Evolutionary conservation across 2,329 filamentous ascomycete species (phyloP), one percentile per base, ranked within the genome.

Genomic region (Fonsecaea nubica): DNA sequence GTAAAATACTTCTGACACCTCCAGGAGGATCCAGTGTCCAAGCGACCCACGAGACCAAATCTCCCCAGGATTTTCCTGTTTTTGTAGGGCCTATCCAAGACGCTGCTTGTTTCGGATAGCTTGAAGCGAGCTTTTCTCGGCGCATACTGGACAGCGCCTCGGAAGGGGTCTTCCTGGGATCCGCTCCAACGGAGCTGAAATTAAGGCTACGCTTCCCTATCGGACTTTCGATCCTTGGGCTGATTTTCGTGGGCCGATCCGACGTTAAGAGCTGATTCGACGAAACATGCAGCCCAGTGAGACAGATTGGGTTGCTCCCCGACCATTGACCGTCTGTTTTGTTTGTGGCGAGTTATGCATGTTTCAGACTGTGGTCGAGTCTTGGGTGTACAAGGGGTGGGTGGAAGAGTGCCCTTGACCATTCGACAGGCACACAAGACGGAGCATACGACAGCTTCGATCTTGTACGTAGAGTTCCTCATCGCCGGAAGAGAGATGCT

Each of bases 61-160:
- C 61, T 64, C 66, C 64, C 67, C 67, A 64, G 63, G 58, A 65
- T 65, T 57, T 57, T 52, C 50, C 15, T 61, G 33, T 32, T 53
- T 61, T 45, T 45, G 58, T 48, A 9, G 32, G 33, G 48, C 36
- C 36, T 25, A 38, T 45, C 40, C 32, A 35, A 45, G 58, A 9
- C 21, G 9, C 35, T 35, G 21, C 30, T 30, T 65, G 63, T 61
- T 65, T 56, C 58, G 50, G 63, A 52, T 36, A 52, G 57, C 57
- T 36, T 65, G 63, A 53, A 56, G 61, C 61, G 42, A 63, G 40
- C 12, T 38, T 35, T 52, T 58, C 36, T 30, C 52, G n/a, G 45
- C 10, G 45, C 9, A 25, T 9, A 50, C 18, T 63, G 60, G 60
- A 35, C 30, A 25, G 25, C 30, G 42, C 57, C 33, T 61, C 18